A percentile compares a stretch with the other conserved stretches of the same genome.
phyloP scores from a whole-genome alignment of 768 basidiomycete species.

The Amanita exitialis region DNA sequence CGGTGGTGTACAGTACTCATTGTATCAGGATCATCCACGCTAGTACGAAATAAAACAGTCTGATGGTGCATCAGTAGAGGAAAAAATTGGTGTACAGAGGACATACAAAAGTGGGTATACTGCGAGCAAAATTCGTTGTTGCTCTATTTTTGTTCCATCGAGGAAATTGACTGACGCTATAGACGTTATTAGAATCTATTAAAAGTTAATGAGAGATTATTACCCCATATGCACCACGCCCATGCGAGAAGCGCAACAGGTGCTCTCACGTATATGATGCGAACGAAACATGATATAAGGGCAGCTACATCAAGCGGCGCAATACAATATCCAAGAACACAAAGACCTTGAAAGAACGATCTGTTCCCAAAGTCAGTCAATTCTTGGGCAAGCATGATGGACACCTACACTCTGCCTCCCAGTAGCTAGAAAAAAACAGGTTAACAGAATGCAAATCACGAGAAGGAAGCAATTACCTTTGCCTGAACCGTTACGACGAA shows the following conservation, averaged over 20 bases:
- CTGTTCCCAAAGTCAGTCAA: conserved; percentile 23
- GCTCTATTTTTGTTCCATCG: conserved; percentile 90
- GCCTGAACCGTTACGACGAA: conserved; percentile 92
- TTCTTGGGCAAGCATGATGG: background rate
- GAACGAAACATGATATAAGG: conserved; percentile 77
- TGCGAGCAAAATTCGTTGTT: conserved; percentile 81
- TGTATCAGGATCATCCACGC: conserved; percentile 98
- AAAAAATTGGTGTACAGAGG: background rate
- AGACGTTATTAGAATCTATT: background rate
- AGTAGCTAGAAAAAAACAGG: conserved; percentile 40
- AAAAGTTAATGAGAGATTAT: conserved; percentile 11
- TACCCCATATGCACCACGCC: conserved; percentile 98
- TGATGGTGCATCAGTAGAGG: conserved; percentile 15
- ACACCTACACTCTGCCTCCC: conserved; percentile 69
- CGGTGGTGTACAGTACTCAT: conserved; percentile 21
- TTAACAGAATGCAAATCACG: background rate
- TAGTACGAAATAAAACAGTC: conserved; percentile 88
- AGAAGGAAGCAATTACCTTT: conserved; percentile 42
- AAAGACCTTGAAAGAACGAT: conserved; percentile 94
- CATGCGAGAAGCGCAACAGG: conserved; percentile 82
- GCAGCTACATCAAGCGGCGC: conserved; percentile 91
- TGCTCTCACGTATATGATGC: conserved; percentile 74
- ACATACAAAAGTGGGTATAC: conserved; percentile 92
- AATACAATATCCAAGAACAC: conserved; percentile 91
- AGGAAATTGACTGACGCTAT: conserved; percentile 91